These are phyloP conservation scores for Anthoceros angustus DNA, from an alignment of 225 moss, liverwort and hornwort genomes.

Conservation along the genomic window DNA sequence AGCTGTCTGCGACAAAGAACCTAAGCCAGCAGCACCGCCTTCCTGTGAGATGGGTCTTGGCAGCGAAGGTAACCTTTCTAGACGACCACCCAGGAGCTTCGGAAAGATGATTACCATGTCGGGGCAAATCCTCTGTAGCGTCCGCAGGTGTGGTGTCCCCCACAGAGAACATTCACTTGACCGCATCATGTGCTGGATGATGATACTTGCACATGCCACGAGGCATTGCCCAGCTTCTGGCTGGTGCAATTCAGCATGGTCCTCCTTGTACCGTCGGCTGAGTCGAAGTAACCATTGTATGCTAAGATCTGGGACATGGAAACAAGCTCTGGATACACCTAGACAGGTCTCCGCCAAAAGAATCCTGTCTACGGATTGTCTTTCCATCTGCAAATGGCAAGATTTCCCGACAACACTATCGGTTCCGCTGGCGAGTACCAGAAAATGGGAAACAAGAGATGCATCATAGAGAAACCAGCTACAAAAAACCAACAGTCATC, in stretches of 20 bases:
- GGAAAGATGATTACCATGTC: neutral
- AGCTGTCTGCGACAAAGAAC: neutral
- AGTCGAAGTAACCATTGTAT: neutral
- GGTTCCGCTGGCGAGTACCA: neutral
- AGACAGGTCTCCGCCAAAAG: neutral
- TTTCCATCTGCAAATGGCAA: neutral
- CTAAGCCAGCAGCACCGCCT: neutral
- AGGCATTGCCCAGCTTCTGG: constrained; percentile 1
- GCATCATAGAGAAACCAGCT: too few species aligned
- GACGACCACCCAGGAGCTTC: neutral
- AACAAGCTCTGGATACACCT: neutral
- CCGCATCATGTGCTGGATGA: neutral
- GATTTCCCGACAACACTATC: neutral
- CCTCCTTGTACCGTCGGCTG: neutral
- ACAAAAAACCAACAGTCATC: neutral
- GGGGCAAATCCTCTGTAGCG: constrained; percentile 1
- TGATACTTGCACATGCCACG: neutral
- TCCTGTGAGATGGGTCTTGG: neutral
- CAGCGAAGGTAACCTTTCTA: neutral
- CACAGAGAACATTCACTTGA: neutral
- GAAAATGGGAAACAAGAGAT: neutral
- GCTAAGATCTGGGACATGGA: constrained; percentile 1
- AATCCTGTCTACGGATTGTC: neutral
- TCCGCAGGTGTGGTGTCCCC: neutral
- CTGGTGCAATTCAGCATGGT: neutral